phyloP scores from a whole-genome alignment of 2,329 filamentous ascomycete species.

The Scleromitrula shiraiana region DNA sequence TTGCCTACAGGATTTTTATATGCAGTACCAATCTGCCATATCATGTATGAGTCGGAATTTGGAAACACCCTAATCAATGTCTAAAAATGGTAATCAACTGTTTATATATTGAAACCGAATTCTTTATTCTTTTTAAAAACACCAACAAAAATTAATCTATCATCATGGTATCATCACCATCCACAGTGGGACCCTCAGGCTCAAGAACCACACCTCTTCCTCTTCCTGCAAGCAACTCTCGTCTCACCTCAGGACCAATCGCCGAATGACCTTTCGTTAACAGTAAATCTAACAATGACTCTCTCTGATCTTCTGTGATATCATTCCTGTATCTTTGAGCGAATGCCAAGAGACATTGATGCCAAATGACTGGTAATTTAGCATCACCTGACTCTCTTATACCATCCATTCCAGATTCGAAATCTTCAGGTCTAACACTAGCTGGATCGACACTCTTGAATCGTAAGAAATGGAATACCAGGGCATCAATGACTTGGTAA shows the following conservation, averaged over 20 bases:
- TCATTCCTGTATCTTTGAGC: constrained; percentile 93
- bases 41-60: too few species aligned
- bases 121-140: neutral
- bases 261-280: constrained; percentile 76
- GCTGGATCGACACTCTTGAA: constrained; percentile 66
- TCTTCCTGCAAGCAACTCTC: constrained; percentile 80
- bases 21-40: too few species aligned
- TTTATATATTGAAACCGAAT: too few species aligned
- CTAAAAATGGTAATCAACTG: too few species aligned
- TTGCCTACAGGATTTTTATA: too few species aligned
- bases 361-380: constrained; percentile 89
- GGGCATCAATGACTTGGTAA: constrained; percentile 85
- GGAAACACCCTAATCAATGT: too few species aligned
- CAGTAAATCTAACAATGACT: constrained; percentile 81
- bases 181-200: constrained; percentile 44
- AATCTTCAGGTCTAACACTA: constrained; percentile 41
- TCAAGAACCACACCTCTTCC: constrained; percentile 70
- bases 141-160: constrained; percentile 41
- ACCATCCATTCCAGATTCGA: constrained; percentile 45
- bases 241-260: constrained; percentile 84
- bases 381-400: constrained; percentile 42
- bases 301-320: constrained; percentile 89
- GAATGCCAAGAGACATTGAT: constrained; percentile 87
- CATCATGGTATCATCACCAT: constrained; percentile 90
- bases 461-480: constrained; percentile 94